Conservation (phyloP, 805 yeast genomes). For the Schwanniomyces pseudopolymorphus region DNA sequence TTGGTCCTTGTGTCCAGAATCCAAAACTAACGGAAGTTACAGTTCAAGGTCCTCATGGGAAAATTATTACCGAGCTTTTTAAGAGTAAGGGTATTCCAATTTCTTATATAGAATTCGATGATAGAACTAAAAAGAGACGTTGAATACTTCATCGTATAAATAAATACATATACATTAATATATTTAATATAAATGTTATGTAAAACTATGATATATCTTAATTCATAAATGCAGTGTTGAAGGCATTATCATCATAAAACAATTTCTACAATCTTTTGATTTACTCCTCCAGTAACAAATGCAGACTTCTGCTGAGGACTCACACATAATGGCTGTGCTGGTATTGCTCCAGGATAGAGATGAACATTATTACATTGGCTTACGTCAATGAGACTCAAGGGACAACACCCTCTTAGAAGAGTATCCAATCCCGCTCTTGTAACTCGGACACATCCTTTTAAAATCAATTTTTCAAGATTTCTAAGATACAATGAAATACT, state of each 20-base stretch:
- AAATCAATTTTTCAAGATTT: constrained; percentile 45
- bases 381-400: constrained; percentile 54
- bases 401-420: constrained; percentile 54
- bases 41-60: constrained; percentile 90
- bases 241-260: constrained; percentile 35
- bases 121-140: constrained; percentile 57
- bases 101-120: constrained; percentile 63
- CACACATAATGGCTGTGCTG: constrained; percentile 53
- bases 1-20: constrained; percentile 57
- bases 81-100: constrained; percentile 61
- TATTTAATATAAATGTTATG: not conserved
- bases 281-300: constrained; percentile 54
- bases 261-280: constrained; percentile 57
- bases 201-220: not conserved
- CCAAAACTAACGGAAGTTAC: constrained; percentile 64
- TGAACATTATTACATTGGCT: constrained; percentile 75
- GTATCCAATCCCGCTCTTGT: constrained; percentile 78
- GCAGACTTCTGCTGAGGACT: constrained; percentile 56
- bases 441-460: constrained; percentile 73
- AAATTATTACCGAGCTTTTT: constrained; percentile 57
- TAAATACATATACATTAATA: not conserved
- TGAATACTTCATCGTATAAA: constrained; percentile 2
- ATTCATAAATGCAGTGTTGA: not conserved
- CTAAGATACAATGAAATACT: constrained; percentile 57
- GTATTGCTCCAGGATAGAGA: constrained; percentile 57